phyloP scores from a whole-genome alignment of 1,139 yeast genomes.

The Wickerhamomyces sp. region DNA sequence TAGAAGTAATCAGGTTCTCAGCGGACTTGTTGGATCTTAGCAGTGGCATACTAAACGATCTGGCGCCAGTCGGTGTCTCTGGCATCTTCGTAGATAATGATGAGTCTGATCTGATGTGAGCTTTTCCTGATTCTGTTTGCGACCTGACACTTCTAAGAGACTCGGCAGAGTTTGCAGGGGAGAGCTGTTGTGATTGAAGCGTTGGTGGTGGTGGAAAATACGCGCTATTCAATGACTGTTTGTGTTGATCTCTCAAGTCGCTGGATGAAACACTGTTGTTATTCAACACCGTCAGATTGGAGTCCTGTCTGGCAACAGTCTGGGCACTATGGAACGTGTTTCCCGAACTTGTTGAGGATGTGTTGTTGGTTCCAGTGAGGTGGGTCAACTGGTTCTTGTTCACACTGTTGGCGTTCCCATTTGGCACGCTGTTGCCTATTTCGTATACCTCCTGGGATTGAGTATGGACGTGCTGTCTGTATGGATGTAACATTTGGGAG shows the following conservation, averaged over 20 bases:
- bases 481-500: slow-evolving; percentile 1
- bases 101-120: slow-evolving; percentile 5
- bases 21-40: slow-evolving; percentile 4
- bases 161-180: background rate
- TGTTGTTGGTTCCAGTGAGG: background rate
- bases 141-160: background rate
- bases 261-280: slow-evolving; percentile 5
- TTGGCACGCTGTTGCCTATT: background rate
- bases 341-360: slow-evolving; percentile 5
- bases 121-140: background rate
- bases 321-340: slow-evolving; percentile 8
- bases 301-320: slow-evolving; percentile 3
- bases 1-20: slow-evolving; percentile 5
- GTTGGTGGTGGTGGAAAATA: slow-evolving; percentile 4
- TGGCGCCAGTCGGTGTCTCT: slow-evolving; percentile 19
- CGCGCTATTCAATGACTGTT: background rate
- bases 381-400: background rate
- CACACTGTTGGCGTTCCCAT: background rate
- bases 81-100: slow-evolving; percentile 10
- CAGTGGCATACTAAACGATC: slow-evolving; percentile 18
- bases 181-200: slow-evolving; percentile 1
- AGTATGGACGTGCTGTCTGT: slow-evolving; percentile 1
- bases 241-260: background rate
- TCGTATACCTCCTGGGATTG: background rate
- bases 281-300: slow-evolving; percentile 4